These are phyloP conservation scores for Cordyceps cateniannulata DNA, from an alignment of 2,329 filamentous ascomycete species.

Conservation along the genomic window DNA sequence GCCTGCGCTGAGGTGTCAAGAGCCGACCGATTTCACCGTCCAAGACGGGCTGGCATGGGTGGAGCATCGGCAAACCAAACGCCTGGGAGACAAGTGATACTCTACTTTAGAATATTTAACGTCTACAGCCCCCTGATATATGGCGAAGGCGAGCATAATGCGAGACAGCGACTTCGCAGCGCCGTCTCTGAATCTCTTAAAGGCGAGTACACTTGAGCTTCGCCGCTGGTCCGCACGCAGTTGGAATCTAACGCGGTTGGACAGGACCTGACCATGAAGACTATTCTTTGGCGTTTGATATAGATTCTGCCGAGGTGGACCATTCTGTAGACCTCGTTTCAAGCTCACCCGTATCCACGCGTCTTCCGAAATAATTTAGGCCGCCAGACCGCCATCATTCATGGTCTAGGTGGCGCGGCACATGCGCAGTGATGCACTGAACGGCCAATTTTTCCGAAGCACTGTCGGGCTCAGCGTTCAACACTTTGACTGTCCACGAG, in stretches of 20 bases:
- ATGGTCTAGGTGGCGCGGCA: background rate
- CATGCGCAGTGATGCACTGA: background rate
- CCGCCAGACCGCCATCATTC: background rate
- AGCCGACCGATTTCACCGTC: background rate
- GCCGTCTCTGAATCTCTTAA: background rate
- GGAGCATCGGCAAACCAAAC: background rate
- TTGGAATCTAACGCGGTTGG: background rate
- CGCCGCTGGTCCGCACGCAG: too few species aligned
- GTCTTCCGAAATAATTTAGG: background rate
- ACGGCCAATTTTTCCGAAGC: background rate
- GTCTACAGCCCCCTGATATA: background rate
- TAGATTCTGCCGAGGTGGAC: background rate
- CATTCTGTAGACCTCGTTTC: background rate
- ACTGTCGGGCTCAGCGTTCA: slow-evolving; percentile 16
- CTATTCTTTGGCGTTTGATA: background rate
- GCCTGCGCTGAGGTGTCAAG: background rate
- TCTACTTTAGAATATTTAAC: background rate
- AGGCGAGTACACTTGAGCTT: background rate
- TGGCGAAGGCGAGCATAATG: background rate
- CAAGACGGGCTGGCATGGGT: background rate
- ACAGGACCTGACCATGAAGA: background rate
- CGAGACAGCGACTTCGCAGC: background rate
- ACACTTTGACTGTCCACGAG: slow-evolving; percentile 22
- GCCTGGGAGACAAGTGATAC: background rate
- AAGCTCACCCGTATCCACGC: background rate